These are phyloP conservation scores for Puccinia polysora DNA, from an alignment of 1,284 basidiomycete genomes.

Conservation along the genomic window DNA sequence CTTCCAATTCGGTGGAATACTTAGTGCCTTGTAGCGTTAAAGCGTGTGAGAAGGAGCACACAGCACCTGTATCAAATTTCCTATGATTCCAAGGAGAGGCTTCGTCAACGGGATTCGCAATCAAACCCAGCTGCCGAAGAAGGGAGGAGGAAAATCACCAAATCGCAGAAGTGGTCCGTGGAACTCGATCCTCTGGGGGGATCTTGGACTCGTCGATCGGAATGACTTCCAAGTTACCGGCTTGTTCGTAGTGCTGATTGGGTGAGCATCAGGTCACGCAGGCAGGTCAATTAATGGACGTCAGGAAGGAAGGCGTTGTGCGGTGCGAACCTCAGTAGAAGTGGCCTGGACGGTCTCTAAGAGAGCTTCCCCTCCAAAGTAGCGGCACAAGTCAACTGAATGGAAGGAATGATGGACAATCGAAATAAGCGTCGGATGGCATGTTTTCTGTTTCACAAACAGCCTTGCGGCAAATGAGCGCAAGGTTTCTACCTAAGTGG, in stretches of 20 bases:
- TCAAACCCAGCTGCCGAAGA: background rate
- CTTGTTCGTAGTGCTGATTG: slow-evolving; percentile 82
- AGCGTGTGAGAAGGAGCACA: slow-evolving; percentile 80
- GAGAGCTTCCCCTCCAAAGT: slow-evolving; percentile 96
- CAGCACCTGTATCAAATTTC: slow-evolving; percentile 89
- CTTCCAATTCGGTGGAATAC: slow-evolving; percentile 87
- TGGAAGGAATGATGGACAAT: slow-evolving; percentile 21
- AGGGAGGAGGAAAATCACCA: slow-evolving; percentile 48
- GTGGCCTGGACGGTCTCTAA: slow-evolving; percentile 66
- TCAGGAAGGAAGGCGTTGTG: no score
- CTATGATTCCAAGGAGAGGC: slow-evolving; percentile 51
- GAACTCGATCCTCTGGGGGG: slow-evolving; percentile 62
- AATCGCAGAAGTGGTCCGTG: slow-evolving; percentile 54
- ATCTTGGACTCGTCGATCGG: slow-evolving; percentile 74
- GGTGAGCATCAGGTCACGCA: no score
- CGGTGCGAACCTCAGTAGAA: slow-evolving; percentile 45
- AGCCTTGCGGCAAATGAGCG: no score
- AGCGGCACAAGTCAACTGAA: slow-evolving; percentile 73
- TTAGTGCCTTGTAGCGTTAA: slow-evolving; percentile 81
- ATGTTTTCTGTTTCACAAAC: no score
- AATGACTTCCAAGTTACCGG: slow-evolving; percentile 77
- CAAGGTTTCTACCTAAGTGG: slow-evolving; percentile 65
- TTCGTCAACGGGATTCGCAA: no score
- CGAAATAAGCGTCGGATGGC: background rate
- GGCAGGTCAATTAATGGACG: no score